These are phyloP conservation scores for Cryptosporidium viatorum DNA, from an alignment of 169 alveolate genomes.

Conservation along the genomic window DNA sequence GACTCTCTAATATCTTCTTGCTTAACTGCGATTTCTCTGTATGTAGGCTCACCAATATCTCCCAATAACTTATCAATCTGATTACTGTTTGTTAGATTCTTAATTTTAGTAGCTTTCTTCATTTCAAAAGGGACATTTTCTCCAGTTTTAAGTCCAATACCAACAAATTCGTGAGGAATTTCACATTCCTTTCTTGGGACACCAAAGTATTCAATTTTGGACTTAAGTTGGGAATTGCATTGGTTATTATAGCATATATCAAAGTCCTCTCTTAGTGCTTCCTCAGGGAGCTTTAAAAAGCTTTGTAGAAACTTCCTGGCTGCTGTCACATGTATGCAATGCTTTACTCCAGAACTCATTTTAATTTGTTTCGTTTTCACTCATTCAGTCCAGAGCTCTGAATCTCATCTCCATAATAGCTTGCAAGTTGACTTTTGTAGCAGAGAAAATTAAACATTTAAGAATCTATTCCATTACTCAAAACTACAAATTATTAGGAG, in stretches of 20 bases:
- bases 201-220: slow-evolving; percentile 18
- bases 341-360: neutral
- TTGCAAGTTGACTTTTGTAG: neutral
- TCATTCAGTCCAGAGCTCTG: neutral
- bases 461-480: neutral
- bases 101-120: neutral
- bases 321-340: slow-evolving; percentile 46
- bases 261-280: neutral
- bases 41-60: slow-evolving; percentile 48
- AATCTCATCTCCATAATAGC: neutral
- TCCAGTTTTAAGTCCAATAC: slow-evolving; percentile 25
- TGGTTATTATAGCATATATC: slow-evolving; percentile 38
- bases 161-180: slow-evolving; percentile 47
- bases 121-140: slow-evolving; percentile 41
- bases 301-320: slow-evolving; percentile 39
- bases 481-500: neutral
- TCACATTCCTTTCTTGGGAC: slow-evolving; percentile 38
- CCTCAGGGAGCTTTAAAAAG: slow-evolving; percentile 11
- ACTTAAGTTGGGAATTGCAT: slow-evolving; percentile 12
- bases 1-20: neutral
- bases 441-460: neutral
- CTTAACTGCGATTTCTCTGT: slow-evolving; percentile 41
- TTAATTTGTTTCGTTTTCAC: neutral
- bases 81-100: neutral
- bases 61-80: slow-evolving; percentile 1